A percentile compares a stretch with the other conserved stretches of the same genome.
phyloP scores from a whole-genome alignment of 2,329 filamentous ascomycete species.

The Emergomyces africanus region DNA sequence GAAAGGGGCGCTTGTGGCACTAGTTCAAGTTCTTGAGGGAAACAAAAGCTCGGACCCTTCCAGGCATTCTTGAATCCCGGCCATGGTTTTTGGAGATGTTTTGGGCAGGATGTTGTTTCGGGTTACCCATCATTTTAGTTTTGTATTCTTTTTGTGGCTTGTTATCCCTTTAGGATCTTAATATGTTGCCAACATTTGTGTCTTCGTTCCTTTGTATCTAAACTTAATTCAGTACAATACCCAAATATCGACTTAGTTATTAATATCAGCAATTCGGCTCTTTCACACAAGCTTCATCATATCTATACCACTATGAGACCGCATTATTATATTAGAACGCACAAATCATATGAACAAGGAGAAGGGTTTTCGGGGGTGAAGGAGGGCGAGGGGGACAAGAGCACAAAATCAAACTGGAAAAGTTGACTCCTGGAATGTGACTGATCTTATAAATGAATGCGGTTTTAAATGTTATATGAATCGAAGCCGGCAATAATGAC shows the following conservation, averaged over 20 bases:
- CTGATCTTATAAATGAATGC: neutral
- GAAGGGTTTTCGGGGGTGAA: neutral
- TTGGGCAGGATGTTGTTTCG: neutral
- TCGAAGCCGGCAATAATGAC: neutral
- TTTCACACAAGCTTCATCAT: neutral
- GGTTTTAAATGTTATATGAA: neutral
- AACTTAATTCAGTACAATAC: neutral
- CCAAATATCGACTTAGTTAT: neutral
- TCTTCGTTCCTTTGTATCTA: neutral
- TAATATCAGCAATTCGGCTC: neutral
- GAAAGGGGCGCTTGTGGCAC: constrained; percentile 25
- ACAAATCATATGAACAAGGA: neutral
- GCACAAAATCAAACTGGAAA: neutral
- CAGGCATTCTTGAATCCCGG: neutral
- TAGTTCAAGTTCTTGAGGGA: constrained; percentile 26
- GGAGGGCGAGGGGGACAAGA: too few relatives aligned
- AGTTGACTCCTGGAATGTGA: neutral
- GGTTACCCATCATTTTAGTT: neutral
- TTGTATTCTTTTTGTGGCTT: neutral
- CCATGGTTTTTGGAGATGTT: neutral
- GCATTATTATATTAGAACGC: neutral
- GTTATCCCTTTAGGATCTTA: neutral
- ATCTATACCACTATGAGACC: neutral
- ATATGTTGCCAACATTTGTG: neutral
- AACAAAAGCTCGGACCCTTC: constrained; percentile 9